These are phyloP conservation scores for Jatropha podagrica DNA, from an alignment of 441 rosid genomes.

Conservation along the genomic window DNA sequence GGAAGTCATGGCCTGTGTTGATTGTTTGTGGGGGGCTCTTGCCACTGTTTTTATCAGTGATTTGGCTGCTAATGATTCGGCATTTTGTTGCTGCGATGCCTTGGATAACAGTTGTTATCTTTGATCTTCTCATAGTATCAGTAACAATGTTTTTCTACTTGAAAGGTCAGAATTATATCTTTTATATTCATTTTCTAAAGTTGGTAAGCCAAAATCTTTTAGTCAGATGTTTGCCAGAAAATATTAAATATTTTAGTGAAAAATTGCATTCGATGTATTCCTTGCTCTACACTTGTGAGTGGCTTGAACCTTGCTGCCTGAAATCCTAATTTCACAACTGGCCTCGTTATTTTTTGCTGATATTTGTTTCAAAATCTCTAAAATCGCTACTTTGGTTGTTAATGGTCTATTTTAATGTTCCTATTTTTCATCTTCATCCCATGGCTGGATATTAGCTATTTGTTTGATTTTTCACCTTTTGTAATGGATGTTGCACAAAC, in stretches of 20 bases:
- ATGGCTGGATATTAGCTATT: not conserved
- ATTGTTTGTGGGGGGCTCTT: constrained; percentile 93
- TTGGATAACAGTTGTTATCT: constrained; percentile 88
- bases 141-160: constrained; percentile 88
- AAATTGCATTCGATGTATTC: not conserved
- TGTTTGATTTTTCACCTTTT: not conserved
- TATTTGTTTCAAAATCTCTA: not conserved
- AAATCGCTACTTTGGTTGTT: not conserved
- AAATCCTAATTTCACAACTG: not conserved
- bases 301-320: not conserved
- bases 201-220: not conserved
- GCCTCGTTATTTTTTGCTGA: not conserved
- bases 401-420: not conserved
- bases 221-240: not conserved
- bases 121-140: constrained; percentile 74
- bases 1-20: constrained; percentile 90
- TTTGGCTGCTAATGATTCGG: constrained; percentile 90
- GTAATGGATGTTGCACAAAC: not conserved
- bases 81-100: constrained; percentile 98
- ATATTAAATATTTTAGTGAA: not conserved
- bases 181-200: constrained; percentile 3
- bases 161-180: constrained; percentile 55
- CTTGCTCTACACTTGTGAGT: not conserved
- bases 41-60: constrained; percentile 81
- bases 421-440: not conserved